phyloP scores from a whole-genome alignment of 2,329 filamentous ascomycete genomes.

The Aspergillus pseudoglaucus region DNA sequence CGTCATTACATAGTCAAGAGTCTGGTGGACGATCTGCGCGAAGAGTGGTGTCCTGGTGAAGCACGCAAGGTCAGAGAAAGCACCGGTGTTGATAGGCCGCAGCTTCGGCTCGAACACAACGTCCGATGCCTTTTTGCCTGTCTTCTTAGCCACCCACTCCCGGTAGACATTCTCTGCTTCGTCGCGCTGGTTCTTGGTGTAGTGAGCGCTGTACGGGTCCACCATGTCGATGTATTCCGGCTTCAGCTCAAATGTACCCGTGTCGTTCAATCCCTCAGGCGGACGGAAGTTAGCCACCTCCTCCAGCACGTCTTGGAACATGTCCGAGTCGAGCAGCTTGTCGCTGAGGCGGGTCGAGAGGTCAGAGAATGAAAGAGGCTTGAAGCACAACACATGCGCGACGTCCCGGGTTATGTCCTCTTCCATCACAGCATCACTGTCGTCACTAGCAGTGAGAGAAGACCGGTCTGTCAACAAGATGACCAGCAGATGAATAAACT shows the following conservation, averaged over 20 bases:
- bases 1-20: slow-evolving; percentile 71
- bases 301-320: slow-evolving; percentile 76
- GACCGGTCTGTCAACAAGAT: slow-evolving; percentile 84
- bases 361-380: slow-evolving; percentile 90
- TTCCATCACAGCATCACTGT: slow-evolving; percentile 47
- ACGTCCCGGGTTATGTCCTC: slow-evolving; percentile 81
- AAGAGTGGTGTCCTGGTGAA: slow-evolving; percentile 85
- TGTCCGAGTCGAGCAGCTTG: slow-evolving; percentile 79
- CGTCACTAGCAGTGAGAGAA: slow-evolving; percentile 49
- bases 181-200: slow-evolving; percentile 93
- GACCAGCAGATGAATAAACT: slow-evolving; percentile 90
- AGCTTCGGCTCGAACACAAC: slow-evolving; percentile 89
- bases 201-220: slow-evolving; percentile 93
- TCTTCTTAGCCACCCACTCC: slow-evolving; percentile 78
- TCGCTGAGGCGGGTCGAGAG: slow-evolving; percentile 81
- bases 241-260: slow-evolving; percentile 89
- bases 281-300: slow-evolving; percentile 84
- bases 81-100: slow-evolving; percentile 65
- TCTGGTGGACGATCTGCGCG: slow-evolving; percentile 82
- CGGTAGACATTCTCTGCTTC: slow-evolving; percentile 88
- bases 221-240: slow-evolving; percentile 78
- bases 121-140: slow-evolving; percentile 70
- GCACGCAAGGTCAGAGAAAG: slow-evolving; percentile 67
- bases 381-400: slow-evolving; percentile 90
- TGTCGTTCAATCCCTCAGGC: slow-evolving; percentile 85